Conservation (phyloP, 2,329 filamentous ascomycete genomes). For the Diaporthe humulicola region DNA sequence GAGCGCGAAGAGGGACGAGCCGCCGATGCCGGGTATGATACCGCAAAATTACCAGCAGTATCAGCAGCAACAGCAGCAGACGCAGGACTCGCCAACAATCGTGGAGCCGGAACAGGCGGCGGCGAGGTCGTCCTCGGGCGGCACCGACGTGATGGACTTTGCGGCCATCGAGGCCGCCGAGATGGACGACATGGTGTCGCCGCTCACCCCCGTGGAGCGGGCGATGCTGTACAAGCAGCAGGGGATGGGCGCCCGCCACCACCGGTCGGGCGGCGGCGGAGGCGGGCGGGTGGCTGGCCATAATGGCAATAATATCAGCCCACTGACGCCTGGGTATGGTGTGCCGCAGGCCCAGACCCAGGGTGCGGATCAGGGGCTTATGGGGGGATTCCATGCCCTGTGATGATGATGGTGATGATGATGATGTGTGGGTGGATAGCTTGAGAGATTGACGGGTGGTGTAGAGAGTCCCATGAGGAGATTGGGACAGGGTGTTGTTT, state of each 20-base stretch:
- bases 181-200: conserved; percentile 39
- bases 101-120: neutral
- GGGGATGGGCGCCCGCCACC: conserved; percentile 14
- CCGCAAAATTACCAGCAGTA: neutral
- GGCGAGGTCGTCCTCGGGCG: neutral
- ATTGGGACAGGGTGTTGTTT: neutral
- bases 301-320: conserved; percentile 28
- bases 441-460: neutral
- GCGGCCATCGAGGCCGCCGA: conserved; percentile 39
- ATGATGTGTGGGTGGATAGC: neutral
- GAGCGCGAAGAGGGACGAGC: conserved; percentile 1
- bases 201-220: conserved; percentile 37
- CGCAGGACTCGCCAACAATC: conserved; percentile 6
- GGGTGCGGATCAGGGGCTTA: neutral
- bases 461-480: neutral
- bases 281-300: neutral
- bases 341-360: conserved; percentile 3
- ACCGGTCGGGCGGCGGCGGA: neutral
- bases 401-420: neutral
- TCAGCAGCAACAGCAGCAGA: neutral
- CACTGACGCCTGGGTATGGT: conserved; percentile 32
- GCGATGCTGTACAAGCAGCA: conserved; percentile 40
- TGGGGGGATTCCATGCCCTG: conserved; percentile 37
- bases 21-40: neutral
- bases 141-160: conserved; percentile 35